Base-by-base conservation (phyloP, 1,284 basidiomycete species). In the Mycena sp. region DNA sequence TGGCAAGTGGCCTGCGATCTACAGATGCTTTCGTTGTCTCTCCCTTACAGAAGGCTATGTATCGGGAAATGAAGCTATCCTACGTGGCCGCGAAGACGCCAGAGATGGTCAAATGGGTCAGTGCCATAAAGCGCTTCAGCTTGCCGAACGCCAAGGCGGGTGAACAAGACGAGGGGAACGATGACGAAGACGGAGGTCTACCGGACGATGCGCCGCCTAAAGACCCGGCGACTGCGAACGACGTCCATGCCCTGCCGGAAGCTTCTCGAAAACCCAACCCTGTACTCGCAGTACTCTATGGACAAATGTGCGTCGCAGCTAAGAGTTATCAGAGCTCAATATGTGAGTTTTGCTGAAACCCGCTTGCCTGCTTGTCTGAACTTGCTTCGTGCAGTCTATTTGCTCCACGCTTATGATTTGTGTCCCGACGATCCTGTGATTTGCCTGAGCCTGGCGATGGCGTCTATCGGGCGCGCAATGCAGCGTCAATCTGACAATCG, bases 401-500 rank as follows among this genome's bases (percentile, higher is more conserved):
- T 97, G 30, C 76, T 96, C 40, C 90, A 96, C 64, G 94, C 94
- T 0, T 95, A 93, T 74, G 94, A 96, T 61, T 85, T 93, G 65
- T 90, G 89, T 65, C 91, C 89, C 0, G 83, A 92, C 25, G 94
- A 99, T 74, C 92, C 96, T 0, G 82, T 98, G 73, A 83, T 98
- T 21, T 96, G 92, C 73, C 81, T 99, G 14, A 88, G 84, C 37
- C 83, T 97, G 6, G 92, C 91, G 0, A 88, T 96, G 43, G 90
- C 94, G 0, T 97, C 93, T 46, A 80, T 97, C 37, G 93, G 94
- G 11, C 86, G 97, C 38, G 91, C 95, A 0, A 95, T 96, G 88
- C 94, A 97, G 71, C 86, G 97, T 14, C 96, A 98, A 74, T 90
- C 92, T 4, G 97, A 99, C 77, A 99, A 99, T 74, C 81, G 96